Conservation (phyloP, 1,284 basidiomycete genomes). For the Cronartium ribicola region DNA sequence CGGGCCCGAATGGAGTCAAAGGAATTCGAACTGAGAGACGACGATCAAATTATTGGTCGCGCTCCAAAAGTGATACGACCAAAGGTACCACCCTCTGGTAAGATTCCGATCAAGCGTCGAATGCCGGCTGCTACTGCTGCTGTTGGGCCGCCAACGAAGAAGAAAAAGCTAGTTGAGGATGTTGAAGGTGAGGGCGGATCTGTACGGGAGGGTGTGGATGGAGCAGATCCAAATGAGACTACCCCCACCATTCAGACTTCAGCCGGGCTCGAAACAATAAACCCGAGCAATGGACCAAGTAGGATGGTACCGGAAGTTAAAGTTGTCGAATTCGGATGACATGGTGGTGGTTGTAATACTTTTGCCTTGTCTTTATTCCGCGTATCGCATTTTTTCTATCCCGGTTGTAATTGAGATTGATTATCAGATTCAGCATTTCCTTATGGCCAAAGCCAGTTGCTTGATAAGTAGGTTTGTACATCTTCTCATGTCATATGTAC, state of each 20-base stretch:
- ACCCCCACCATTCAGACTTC: no score
- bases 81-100: conserved; percentile 41
- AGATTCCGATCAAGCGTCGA: conserved; percentile 36
- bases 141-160: neutral
- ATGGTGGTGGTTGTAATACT: neutral
- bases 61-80: conserved; percentile 33
- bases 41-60: conserved; percentile 17
- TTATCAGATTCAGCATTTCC: no score
- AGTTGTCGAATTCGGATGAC: conserved; percentile 1
- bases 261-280: neutral
- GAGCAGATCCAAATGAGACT: neutral
- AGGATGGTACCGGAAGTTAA: neutral
- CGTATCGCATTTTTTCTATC: neutral
- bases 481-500: no score
- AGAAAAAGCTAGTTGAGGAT: neutral
- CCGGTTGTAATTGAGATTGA: neutral
- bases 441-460: no score
- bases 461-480: no score
- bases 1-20: conserved; percentile 21
- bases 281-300: neutral
- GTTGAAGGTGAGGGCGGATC: neutral
- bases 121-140: neutral
- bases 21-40: conserved; percentile 34
- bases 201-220: neutral
- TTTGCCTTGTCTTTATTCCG: neutral